These are phyloP conservation scores for Oemleria cerasiformis DNA, from an alignment of 306 rosid species.

Conservation along the genomic window DNA sequence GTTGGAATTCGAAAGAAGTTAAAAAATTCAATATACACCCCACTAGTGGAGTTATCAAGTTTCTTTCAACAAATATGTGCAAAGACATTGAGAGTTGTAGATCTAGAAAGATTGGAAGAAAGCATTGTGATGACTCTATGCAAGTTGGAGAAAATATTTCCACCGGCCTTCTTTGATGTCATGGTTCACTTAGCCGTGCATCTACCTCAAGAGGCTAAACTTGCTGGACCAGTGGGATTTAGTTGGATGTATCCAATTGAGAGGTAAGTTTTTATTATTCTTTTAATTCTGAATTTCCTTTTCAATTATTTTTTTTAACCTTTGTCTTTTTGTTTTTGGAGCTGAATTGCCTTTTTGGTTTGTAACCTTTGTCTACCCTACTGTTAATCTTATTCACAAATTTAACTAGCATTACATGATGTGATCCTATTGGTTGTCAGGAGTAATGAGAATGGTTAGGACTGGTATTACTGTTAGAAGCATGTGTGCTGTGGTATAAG, in stretches of 20 bases:
- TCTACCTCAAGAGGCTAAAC: background rate
- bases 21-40: background rate
- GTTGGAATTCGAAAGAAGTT: background rate
- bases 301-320: background rate
- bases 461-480: too few relatives aligned
- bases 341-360: too few relatives aligned
- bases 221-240: background rate
- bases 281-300: background rate
- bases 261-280: background rate
- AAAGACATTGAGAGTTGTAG: background rate
- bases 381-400: too few relatives aligned
- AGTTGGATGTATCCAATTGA: slow-evolving; percentile 12
- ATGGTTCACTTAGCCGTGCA: slow-evolving; percentile 6
- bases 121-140: background rate
- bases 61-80: slow-evolving; percentile 12
- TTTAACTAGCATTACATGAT: too few relatives aligned
- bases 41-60: slow-evolving; percentile 6
- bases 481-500: too few relatives aligned
- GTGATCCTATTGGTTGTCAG: too few relatives aligned
- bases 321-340: too few relatives aligned
- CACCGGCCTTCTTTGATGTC: slow-evolving; percentile 7
- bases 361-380: too few relatives aligned
- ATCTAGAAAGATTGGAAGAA: background rate
- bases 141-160: slow-evolving; percentile 17
- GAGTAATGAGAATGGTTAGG: too few relatives aligned